phyloP scores from a whole-genome alignment of 768 basidiomycete genomes.

The Rhizopogon rudus region DNA sequence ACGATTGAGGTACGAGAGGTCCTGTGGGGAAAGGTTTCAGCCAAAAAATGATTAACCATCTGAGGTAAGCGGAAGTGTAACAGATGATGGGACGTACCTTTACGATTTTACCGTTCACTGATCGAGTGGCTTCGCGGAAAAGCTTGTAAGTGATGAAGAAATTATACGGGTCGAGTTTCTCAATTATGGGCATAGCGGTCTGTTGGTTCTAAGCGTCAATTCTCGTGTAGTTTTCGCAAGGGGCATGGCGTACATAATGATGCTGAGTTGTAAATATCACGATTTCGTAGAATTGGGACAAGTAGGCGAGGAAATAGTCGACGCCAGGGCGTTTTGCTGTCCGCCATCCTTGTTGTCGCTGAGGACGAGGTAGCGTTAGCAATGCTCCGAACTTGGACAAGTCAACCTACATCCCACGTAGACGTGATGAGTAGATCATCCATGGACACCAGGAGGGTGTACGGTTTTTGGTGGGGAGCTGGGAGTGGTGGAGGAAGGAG shows the following conservation, averaged over 20 bases:
- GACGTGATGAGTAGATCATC: slow-evolving; percentile 91
- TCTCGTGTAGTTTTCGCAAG: not conserved
- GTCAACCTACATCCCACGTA: slow-evolving; percentile 85
- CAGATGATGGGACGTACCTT: slow-evolving; percentile 47
- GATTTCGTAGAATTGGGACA: slow-evolving; percentile 97
- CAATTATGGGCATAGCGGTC: slow-evolving; percentile 85
- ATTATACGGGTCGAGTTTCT: slow-evolving; percentile 92
- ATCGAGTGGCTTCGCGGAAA: slow-evolving; percentile 90
- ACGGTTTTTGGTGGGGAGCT: slow-evolving; percentile 80
- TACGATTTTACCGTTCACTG: slow-evolving; percentile 75
- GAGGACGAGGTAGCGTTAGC: not conserved
- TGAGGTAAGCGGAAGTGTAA: not conserved
- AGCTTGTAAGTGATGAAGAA: slow-evolving; percentile 86
- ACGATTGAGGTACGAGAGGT: slow-evolving; percentile 92
- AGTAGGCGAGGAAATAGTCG: slow-evolving; percentile 96
- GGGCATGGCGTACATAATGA: slow-evolving; percentile 63
- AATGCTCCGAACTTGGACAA: not conserved
- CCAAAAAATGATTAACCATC: not conserved
- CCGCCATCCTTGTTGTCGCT: slow-evolving; percentile 94
- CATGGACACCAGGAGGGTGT: slow-evolving; percentile 85
- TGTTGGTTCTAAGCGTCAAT: slow-evolving; percentile 25
- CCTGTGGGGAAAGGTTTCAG: slow-evolving; percentile 36
- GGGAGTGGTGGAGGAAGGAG: slow-evolving; percentile 86
- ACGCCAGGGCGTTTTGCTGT: slow-evolving; percentile 97
- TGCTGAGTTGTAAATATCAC: slow-evolving; percentile 93